phyloP scores from a whole-genome alignment of 140 eudicot genomes.

The Oenanthe javanica region DNA sequence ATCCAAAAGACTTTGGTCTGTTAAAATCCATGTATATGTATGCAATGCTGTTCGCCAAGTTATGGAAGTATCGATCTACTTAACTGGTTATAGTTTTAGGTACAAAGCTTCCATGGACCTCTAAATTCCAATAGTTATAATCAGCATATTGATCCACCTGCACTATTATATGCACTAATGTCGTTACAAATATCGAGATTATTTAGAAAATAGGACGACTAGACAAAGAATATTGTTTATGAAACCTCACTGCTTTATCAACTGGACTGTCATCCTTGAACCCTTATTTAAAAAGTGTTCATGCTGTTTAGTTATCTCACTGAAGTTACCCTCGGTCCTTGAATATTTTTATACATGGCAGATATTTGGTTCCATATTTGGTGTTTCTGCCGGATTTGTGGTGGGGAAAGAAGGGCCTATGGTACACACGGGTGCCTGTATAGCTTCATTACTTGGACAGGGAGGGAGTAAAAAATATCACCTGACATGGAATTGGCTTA shows the following conservation, averaged over 20 bases:
- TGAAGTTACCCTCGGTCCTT: not conserved
- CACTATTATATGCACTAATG: not conserved
- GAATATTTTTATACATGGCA: not conserved
- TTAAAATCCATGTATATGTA: not conserved
- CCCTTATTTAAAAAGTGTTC: not conserved
- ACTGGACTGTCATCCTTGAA: not conserved
- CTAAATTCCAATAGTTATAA: not conserved
- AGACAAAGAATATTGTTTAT: not conserved
- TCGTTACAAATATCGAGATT: not conserved
- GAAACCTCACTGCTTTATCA: not conserved
- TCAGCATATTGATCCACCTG: not conserved
- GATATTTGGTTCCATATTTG: slow-evolving; percentile 18
- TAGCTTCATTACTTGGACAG: slow-evolving; percentile 14
- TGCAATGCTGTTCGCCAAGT: not conserved
- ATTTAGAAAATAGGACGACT: not conserved
- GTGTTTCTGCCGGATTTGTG: slow-evolving; percentile 18
- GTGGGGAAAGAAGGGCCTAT: slow-evolving; percentile 25
- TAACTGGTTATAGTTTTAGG: not conserved
- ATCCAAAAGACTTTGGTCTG: not conserved
- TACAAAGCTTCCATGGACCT: not conserved
- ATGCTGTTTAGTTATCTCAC: not conserved
- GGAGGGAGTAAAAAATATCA: slow-evolving; percentile 15
- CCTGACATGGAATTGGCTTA: slow-evolving; percentile 18
- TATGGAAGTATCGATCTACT: not conserved
- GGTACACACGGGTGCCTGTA: slow-evolving; percentile 24